Base-by-base conservation (phyloP, 495 filamentous ascomycete species). In the Delitschia confertaspora region DNA sequence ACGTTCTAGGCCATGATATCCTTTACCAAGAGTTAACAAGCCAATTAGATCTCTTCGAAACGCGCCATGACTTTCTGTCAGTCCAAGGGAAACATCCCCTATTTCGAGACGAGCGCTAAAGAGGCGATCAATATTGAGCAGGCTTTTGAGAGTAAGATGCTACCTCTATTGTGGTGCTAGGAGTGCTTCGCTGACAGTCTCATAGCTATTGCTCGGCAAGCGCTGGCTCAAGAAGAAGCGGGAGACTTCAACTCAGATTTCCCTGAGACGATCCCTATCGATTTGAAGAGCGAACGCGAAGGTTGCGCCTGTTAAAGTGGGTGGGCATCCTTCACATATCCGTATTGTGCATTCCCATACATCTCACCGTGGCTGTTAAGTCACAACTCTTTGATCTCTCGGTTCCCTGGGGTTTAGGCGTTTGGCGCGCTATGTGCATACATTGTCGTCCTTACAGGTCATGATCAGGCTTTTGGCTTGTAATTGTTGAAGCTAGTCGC, bases 21-120 rank as follows among this genome's bases (percentile, higher is more conserved):
- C 21, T 13, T 16, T 16, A 18, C 6, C 17, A 25, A 5, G n/a
- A 48, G 11, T 44, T 40, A 35, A 56, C 9, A 7, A 6, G 1
- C 8, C 5, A 16, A 0, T 16, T 44, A 83, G 80, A 91, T 99
- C 50, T 91, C 88, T 10, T 84, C 79, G 51, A 95, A 95, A 73
- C 75, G 89, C 44, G 91, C 91, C 16, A 88, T 86, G 80, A 85
- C 88, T 6, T 99, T 95, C 66, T 99, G 93, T 63, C 85, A 93
- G 65, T 91, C 85, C 18, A 95, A 95, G 65, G 93, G 93, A 20
- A 83, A 81, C 39, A 95, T 98, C 49, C 93, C 93, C 2, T 99
- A 96, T 64, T 99, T 96, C 58, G 91, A 99, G 74, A 96, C 91
- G 5, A 95, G 88, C 66, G 91, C 91, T 26, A 99, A 99, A 71